A percentile compares a stretch with the other conserved stretches of the same genome.
These are phyloP conservation scores for Glycyrrhiza uralensis DNA, from an alignment of 306 rosid genomes.

Conservation along the genomic window DNA sequence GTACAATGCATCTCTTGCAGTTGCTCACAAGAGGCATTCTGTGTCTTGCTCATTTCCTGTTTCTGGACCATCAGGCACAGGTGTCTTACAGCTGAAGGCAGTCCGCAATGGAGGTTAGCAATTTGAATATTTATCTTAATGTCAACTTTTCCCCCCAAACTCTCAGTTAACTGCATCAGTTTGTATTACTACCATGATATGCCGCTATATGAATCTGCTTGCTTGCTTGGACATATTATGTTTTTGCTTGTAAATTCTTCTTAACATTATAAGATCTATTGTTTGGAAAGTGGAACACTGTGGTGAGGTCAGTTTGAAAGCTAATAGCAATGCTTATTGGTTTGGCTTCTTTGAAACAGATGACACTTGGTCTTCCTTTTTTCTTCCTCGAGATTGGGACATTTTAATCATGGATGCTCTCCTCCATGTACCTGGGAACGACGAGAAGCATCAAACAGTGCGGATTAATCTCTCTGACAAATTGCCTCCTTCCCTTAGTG, in stretches of 20 bases:
- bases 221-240: not conserved
- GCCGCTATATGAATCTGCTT: not conserved
- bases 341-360: constrained; percentile 44
- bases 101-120: constrained; percentile 78
- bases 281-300: not conserved
- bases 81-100: constrained; percentile 81
- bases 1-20: constrained; percentile 96
- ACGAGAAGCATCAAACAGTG: constrained; percentile 55
- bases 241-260: not conserved
- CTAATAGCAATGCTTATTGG: constrained; percentile 9
- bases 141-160: not conserved
- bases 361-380: constrained; percentile 66
- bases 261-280: not conserved
- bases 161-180: not conserved
- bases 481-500: constrained; percentile 34
- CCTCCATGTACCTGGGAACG: constrained; percentile 78
- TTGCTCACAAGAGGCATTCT: constrained; percentile 83
- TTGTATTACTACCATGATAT: not conserved
- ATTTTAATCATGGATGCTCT: constrained; percentile 90
- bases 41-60: constrained; percentile 90
- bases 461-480: constrained; percentile 58
- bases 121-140: constrained; percentile 1
- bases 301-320: not conserved
- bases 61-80: constrained; percentile 78
- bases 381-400: constrained; percentile 79